These are phyloP conservation scores for Odontarrhena argentea DNA, from an alignment of 345 rosid genomes.

Conservation along the genomic window DNA sequence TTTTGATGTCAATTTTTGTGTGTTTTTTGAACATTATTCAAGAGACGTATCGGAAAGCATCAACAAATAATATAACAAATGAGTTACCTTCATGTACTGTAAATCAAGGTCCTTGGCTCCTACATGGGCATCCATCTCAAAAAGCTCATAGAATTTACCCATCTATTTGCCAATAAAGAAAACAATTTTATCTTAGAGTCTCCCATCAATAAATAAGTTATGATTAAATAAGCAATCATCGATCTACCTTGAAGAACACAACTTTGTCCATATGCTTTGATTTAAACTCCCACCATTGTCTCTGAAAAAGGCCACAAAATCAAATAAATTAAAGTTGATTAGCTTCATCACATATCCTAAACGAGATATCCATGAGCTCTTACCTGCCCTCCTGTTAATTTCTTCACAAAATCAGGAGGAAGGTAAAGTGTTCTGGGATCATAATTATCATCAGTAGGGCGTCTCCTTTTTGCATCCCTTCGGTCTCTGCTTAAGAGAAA, in stretches of 20 bases:
- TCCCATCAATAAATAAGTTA: slow-evolving; percentile 1
- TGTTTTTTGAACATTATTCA: background rate
- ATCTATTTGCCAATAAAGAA: slow-evolving; percentile 55
- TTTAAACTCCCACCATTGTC: slow-evolving; percentile 99
- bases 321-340: slow-evolving; percentile 24
- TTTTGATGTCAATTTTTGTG: background rate
- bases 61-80: slow-evolving; percentile 9
- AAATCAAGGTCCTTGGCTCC: slow-evolving; percentile 91
- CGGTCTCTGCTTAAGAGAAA: slow-evolving; percentile 52
- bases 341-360: slow-evolving; percentile 30
- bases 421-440: slow-evolving; percentile 85
- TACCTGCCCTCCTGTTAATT: slow-evolving; percentile 89
- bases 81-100: slow-evolving; percentile 94
- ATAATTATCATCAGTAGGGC: slow-evolving; percentile 72
- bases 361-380: slow-evolving; percentile 20
- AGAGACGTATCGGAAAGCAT: slow-evolving; percentile 5
- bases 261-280: slow-evolving; percentile 99
- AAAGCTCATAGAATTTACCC: slow-evolving; percentile 98
- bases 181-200: background rate
- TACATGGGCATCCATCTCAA: slow-evolving; percentile 98
- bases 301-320: slow-evolving; percentile 49
- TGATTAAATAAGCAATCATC: background rate
- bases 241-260: slow-evolving; percentile 84
- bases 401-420: slow-evolving; percentile 82
- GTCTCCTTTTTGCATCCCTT: slow-evolving; percentile 68